These are phyloP conservation scores for Senecio squalidus DNA, from an alignment of 140 eudicot species.

Conservation along the genomic window DNA sequence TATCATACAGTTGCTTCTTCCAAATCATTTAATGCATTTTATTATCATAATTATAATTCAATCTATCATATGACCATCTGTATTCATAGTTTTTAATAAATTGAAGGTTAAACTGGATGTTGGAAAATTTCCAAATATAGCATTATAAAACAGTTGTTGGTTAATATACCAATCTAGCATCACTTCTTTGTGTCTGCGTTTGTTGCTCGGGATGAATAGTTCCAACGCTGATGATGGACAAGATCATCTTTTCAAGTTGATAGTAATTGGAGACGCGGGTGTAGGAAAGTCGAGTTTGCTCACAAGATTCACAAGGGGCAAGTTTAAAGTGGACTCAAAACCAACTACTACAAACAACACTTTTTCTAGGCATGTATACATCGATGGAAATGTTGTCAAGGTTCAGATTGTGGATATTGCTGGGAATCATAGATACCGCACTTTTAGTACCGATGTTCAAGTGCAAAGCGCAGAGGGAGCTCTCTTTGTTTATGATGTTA, in stretches of 20 bases:
- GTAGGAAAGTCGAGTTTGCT: conserved; percentile 14
- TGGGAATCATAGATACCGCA: too few species aligned
- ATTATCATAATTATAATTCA: too few species aligned
- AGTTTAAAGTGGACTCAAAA: background rate
- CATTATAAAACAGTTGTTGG: background rate
- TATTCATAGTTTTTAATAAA: background rate
- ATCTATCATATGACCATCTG: background rate
- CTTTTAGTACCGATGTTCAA: too few species aligned
- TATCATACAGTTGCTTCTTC: too few species aligned
- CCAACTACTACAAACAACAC: background rate
- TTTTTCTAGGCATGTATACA: background rate
- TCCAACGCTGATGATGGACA: background rate
- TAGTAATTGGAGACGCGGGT: background rate
- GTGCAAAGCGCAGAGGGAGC: background rate
- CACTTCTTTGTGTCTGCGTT: too few species aligned
- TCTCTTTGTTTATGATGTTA: background rate
- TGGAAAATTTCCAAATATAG: too few species aligned
- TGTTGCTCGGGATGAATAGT: too few species aligned
- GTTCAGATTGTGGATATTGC: background rate
- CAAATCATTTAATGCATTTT: too few species aligned
- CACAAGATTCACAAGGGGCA: conserved; percentile 6
- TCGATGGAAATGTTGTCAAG: background rate
- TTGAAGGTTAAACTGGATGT: too few species aligned
- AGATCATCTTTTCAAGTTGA: background rate
- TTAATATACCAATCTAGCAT: too few species aligned